Evolutionary conservation across 768 basidiomycete species (phyloP), one percentile per base, ranked within the genome.

Genomic region (Piloderma croceum): DNA sequence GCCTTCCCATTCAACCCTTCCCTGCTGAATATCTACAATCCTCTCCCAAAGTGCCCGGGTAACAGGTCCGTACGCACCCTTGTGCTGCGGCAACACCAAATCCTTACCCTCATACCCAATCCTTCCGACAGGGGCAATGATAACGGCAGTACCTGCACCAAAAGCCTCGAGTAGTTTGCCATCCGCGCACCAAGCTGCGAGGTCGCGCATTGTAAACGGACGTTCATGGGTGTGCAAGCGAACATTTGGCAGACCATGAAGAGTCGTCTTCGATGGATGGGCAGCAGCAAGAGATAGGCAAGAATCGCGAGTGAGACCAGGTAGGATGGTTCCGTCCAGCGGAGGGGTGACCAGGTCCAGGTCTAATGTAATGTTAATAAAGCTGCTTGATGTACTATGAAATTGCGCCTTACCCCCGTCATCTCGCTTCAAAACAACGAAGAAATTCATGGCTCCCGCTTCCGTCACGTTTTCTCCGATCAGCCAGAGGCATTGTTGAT

Each of bases 381-480:
- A 58, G 50, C 79, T 77, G 5, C 60, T 66, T 32, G 23, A 24
- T 68, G 54, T 35, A 69, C 62, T 24, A 57, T 23, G 46, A 27
- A 48, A 20, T 21, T 11, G 23, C n/a, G n/a, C 31, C 70, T 43
- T 38, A 80, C 83, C 66, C 35, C 85, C 86, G 52, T 85, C 76
- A 15, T 76, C 71, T 17, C 70, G 74, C 57, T 75, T 77, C 62
- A 92, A 79, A 3, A 82, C 87, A 32, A 83, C 78, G 46, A 93
- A 93, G 58, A 91, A 63, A 62, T 94, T 94, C 91, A 93, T 93
- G 1, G 90, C 90, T 31, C 91, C 91, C 31, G 90, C 90, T 57
- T 75, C 76, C 3, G 74, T 77, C 36, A 75, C 67, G 68, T 35
- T 10, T 9, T 35, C 34, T 0, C 90, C 91, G 45, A 88, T 77